Evolutionary conservation across 116 monocot genomes (phyloP).

Genomic region (Trichopus zeylanicus): DNA sequence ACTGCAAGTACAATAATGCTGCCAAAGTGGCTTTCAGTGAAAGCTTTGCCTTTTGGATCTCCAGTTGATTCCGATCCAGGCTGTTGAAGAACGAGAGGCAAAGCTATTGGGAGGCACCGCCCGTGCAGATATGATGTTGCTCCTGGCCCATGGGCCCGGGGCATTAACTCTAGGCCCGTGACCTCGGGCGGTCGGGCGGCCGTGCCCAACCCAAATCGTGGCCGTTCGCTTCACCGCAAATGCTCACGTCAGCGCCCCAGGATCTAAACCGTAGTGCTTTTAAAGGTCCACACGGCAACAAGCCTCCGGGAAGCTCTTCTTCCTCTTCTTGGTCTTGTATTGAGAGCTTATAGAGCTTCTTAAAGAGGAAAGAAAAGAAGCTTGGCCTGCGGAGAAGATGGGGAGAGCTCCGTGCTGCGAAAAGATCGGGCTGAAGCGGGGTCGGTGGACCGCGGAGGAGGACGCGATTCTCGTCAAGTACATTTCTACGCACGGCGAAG

Average conservation of each 20-base stretch:
- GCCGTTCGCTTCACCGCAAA: neutral
- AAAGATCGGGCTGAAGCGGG: slow-evolving; percentile 18
- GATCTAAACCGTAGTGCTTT: neutral
- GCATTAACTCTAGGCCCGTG: too few species aligned
- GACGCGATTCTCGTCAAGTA: slow-evolving; percentile 12
- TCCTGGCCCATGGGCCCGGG: neutral
- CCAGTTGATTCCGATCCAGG: neutral
- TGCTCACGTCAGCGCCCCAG: neutral
- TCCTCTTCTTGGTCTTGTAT: neutral
- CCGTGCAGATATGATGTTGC: neutral
- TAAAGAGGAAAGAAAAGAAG: neutral
- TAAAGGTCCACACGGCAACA: neutral
- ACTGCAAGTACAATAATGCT: slow-evolving; percentile 1
- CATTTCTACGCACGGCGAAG: slow-evolving; percentile 16
- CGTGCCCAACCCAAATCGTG: neutral
- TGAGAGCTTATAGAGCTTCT: neutral
- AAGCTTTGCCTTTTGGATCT: neutral
- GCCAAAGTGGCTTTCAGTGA: neutral
- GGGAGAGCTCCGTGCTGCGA: slow-evolving; percentile 23
- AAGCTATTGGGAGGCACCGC: too few species aligned
- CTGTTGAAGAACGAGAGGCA: neutral
- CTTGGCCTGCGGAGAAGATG: slow-evolving; percentile 6
- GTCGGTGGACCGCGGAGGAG: slow-evolving; percentile 24
- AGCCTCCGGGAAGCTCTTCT: neutral
- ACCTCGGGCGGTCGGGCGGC: neutral